These are phyloP conservation scores for Annulohypoxylon bovei DNA, from an alignment of 495 filamentous ascomycete genomes.

Conservation along the genomic window DNA sequence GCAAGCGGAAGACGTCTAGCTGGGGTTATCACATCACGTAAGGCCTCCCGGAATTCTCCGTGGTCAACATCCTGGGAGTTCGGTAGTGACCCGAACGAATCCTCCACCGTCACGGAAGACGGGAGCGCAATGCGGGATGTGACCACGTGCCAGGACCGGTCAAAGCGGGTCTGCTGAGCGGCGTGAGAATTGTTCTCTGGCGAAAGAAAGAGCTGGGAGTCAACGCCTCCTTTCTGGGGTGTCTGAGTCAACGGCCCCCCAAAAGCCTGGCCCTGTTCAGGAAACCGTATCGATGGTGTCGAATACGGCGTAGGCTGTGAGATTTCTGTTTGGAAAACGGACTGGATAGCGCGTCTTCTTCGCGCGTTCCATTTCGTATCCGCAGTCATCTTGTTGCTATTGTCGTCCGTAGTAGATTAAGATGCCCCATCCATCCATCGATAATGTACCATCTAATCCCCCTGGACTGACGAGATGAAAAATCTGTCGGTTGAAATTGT, in stretches of 20 bases:
- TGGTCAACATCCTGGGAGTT: conserved; percentile 54
- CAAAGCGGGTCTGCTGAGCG: conserved; percentile 68
- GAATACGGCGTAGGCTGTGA: conserved; percentile 57
- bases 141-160: conserved; percentile 74
- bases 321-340: conserved; percentile 60
- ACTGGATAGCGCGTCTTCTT: conserved; percentile 58
- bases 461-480: conserved; percentile 1
- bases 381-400: conserved; percentile 32
- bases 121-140: conserved; percentile 70
- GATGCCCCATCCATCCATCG: conserved; percentile 14
- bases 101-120: conserved; percentile 53
- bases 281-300: conserved; percentile 49
- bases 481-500: conserved; percentile 17
- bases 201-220: conserved; percentile 24
- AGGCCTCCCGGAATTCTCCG: conserved; percentile 54
- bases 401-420: conserved; percentile 15
- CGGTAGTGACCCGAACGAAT: conserved; percentile 53
- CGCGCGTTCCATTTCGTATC: conserved; percentile 53
- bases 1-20: conserved; percentile 53
- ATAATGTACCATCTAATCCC: conserved; percentile 7
- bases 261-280: conserved; percentile 52
- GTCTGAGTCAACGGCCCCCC: conserved; percentile 44
- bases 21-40: conserved; percentile 55
- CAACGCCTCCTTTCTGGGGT: conserved; percentile 22
- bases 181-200: conserved; percentile 42